Evolutionary conservation across 768 basidiomycete species (phyloP).

Genomic region (Trametes elegans): DNA sequence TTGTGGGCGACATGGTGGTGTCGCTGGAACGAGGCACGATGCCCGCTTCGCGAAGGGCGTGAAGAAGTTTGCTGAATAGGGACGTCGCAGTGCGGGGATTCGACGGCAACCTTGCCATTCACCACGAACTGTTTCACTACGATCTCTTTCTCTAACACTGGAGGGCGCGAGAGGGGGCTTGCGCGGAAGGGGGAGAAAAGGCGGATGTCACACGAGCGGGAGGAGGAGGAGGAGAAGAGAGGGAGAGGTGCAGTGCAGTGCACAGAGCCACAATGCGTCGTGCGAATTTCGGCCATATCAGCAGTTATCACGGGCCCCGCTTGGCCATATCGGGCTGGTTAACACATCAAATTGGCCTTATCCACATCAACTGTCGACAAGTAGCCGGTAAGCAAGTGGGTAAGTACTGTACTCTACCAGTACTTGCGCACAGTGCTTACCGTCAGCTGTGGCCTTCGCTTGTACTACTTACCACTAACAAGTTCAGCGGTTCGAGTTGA

Average conservation of each 20-base stretch:
- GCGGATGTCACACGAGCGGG: constrained; percentile 21
- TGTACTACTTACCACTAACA: background rate
- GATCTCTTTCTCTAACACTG: background rate
- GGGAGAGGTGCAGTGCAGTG: background rate
- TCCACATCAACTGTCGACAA: background rate
- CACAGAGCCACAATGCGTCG: constrained; percentile 11
- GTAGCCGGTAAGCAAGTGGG: too few species aligned
- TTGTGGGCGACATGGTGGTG: constrained; percentile 21
- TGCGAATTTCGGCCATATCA: constrained; percentile 6
- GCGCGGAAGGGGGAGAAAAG: background rate
- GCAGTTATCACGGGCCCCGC: constrained; percentile 11
- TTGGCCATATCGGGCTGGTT: background rate
- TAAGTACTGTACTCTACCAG: too few species aligned
- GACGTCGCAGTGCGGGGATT: constrained; percentile 13
- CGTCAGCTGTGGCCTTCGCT: too few species aligned
- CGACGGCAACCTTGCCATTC: constrained; percentile 16
- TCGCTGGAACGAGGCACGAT: constrained; percentile 9
- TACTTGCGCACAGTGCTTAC: background rate
- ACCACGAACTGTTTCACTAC: background rate
- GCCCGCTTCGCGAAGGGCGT: constrained; percentile 17
- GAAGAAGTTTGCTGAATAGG: constrained; percentile 19
- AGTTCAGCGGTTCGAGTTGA: background rate
- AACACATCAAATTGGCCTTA: background rate
- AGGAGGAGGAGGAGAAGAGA: background rate
- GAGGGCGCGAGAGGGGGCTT: background rate